Percentiles rank a stretch among this genome's conserved stretches.
phyloP scores from a whole-genome alignment of 2,329 filamentous ascomycete genomes.

The Aspergillus aculeatinus region DNA sequence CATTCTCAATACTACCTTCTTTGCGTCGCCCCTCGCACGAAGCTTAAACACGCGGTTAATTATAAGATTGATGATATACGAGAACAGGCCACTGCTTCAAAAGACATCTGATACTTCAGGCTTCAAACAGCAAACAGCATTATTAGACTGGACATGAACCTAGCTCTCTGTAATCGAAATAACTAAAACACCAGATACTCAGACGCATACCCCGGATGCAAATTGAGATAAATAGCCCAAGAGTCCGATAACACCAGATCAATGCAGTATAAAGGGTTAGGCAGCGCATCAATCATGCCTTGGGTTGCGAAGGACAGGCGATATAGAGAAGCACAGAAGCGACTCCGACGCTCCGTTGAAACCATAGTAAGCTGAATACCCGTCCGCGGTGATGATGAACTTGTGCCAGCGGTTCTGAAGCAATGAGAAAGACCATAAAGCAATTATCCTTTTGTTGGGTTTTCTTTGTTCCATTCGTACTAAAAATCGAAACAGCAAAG shows the following conservation, averaged over 20 bases:
- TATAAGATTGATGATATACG: too few relatives aligned
- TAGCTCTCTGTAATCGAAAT: not conserved
- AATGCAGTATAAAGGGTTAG: not conserved
- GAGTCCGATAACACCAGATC: not conserved
- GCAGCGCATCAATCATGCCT: not conserved
- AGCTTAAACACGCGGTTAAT: too few relatives aligned
- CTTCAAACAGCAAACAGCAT: too few relatives aligned
- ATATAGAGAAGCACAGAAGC: not conserved
- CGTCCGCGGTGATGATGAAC: conserved; percentile 10
- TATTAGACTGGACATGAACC: too few relatives aligned
- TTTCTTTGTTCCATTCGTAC: conserved; percentile 30
- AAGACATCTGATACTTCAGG: too few relatives aligned
- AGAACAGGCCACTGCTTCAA: too few relatives aligned
- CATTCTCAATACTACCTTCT: too few relatives aligned
- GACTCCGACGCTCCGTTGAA: not conserved
- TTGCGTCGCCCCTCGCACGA: too few relatives aligned
- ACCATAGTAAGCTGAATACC: conserved; percentile 9
- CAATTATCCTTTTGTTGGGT: conserved; percentile 23
- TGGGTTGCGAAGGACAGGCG: not conserved
- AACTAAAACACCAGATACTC: not conserved
- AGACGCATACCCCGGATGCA: not conserved
- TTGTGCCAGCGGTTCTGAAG: conserved; percentile 11
- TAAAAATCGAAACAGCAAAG: conserved; percentile 24
- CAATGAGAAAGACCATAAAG: conserved; percentile 2
- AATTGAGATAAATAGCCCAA: not conserved